Evolutionary conservation across 495 filamentous ascomycete species (phyloP).

Genomic region (Podospora pseudocomata): DNA sequence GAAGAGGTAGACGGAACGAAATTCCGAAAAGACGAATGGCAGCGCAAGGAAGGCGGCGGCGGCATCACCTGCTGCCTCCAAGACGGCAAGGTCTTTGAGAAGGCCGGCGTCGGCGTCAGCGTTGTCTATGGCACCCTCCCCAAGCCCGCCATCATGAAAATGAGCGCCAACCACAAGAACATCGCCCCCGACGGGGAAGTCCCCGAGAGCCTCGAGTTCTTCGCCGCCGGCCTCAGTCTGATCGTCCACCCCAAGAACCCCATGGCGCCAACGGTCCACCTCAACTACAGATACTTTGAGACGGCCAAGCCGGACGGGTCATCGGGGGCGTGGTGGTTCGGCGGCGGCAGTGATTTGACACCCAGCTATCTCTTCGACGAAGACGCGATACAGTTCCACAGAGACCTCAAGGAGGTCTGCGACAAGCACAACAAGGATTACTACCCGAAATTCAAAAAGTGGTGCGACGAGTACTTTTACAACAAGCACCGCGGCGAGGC

Average conservation of each 20-base stretch:
- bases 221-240: conserved; percentile 87
- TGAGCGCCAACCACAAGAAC: conserved; percentile 93
- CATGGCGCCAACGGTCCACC: conserved; percentile 93
- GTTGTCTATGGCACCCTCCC: conserved; percentile 92
- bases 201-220: conserved; percentile 81
- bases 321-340: conserved; percentile 93
- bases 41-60: conserved; percentile 71
- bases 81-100: conserved; percentile 95
- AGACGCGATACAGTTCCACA: conserved; percentile 95
- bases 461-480: conserved; percentile 97
- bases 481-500: conserved; percentile 85
- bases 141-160: conserved; percentile 81
- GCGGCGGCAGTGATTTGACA: conserved; percentile 90
- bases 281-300: conserved; percentile 99
- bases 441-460: conserved; percentile 94
- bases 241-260: conserved; percentile 92
- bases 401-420: conserved; percentile 84
- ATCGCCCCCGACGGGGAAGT: conserved; percentile 61
- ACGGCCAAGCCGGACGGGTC: conserved; percentile 71
- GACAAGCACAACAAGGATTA: conserved; percentile 90
- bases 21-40: conserved; percentile 84
- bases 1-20: conserved; percentile 75
- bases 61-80: conserved; percentile 93
- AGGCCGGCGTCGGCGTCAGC: conserved; percentile 92
- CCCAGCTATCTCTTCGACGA: conserved; percentile 94